Evolutionary conservation across 2,329 filamentous ascomycete species (phyloP), one percentile per base, ranked within the genome.

Genomic region (Podosphaera fusca): DNA sequence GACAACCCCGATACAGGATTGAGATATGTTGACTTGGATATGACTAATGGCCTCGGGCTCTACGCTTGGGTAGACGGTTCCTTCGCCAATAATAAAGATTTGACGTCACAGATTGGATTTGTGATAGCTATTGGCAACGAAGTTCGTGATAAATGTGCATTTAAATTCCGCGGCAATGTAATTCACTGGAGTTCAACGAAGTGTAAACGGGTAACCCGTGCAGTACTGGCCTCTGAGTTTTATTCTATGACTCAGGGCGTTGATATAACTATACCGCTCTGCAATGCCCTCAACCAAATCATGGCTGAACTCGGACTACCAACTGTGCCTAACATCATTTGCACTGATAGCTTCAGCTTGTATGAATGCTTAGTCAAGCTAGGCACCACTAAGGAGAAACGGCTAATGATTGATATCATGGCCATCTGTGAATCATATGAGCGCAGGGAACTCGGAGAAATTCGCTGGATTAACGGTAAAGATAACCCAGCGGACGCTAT

Each of bases 131-230:
- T 52, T 35, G 50, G 50, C 14, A 52, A 52, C 31, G 30, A 52
- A 30, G 33, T 35, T 10, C 31, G n/a, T 36, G 50, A 12, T 35
- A 30, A 35, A 1, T 29, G n/a, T 35, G 5, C n/a, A 52, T 52
- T 52, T 30, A 52, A n/a, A n/a, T 52, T 52, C 30, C 30, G 50
- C 12, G 31, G 50, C 50, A 52, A 52, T 12, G 36, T 34, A 3
- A 52, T 52, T 52, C 30, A 52, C 30, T 52, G 50, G 50, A 52
- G 50, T 36, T 52, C 31, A 35, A 52, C 50, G 21, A 52, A 52
- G 5, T 35, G 50, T n/a, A 52, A 52, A 21, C 4, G 50, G 31
- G 50, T 52, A 5, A 52, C 30, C n/a, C 29, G 50, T 29, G 50
- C 50, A 14, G 50, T 52, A 36, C 50, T 52, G 9, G 50, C 30